Conservation (phyloP, 352 stramenopile species). For the Pythium folliculosum region DNA sequence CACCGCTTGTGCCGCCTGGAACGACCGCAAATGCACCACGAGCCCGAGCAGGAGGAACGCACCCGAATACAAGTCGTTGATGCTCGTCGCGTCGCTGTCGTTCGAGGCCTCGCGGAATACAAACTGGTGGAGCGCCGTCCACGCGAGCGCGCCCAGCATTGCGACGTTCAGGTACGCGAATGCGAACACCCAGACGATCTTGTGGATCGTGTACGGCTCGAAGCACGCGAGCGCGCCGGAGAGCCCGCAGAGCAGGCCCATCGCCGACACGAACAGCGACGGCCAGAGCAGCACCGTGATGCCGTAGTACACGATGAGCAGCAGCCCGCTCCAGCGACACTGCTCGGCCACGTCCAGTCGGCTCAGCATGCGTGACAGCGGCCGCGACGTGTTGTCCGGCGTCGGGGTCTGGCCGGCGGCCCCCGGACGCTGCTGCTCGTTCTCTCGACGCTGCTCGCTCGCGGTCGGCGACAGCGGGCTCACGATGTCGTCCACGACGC, state of each 20-base stretch:
- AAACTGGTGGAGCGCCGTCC: slow-evolving; percentile 9
- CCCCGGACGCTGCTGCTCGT: not conserved
- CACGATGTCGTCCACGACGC: not conserved
- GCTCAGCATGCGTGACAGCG: slow-evolving; percentile 8
- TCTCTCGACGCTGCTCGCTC: slow-evolving; percentile 1
- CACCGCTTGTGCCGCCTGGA: not conserved
- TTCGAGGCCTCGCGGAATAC: not conserved
- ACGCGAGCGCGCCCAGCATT: slow-evolving; percentile 14
- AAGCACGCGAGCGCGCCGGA: slow-evolving; percentile 10
- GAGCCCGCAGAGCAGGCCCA: slow-evolving; percentile 10
- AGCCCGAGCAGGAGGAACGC: slow-evolving; percentile 7
- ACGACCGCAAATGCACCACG: slow-evolving; percentile 14
- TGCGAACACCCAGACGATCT: slow-evolving; percentile 17
- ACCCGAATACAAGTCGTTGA: slow-evolving; percentile 14
- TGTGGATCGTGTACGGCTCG: slow-evolving; percentile 18
- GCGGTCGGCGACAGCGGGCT: not conserved
- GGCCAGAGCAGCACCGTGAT: slow-evolving; percentile 24
- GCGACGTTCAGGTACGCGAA: slow-evolving; percentile 19
- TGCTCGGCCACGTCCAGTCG: slow-evolving; percentile 21
- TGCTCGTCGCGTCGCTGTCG: not conserved
- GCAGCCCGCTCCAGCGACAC: slow-evolving; percentile 19
- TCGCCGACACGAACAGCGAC: slow-evolving; percentile 13
- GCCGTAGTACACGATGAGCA: slow-evolving; percentile 19
- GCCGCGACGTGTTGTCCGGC: not conserved
- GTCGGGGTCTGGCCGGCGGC: not conserved